Evolutionary conservation across 164 flowering plant species (phyloP).

Genomic region (Aristolochia californica): DNA sequence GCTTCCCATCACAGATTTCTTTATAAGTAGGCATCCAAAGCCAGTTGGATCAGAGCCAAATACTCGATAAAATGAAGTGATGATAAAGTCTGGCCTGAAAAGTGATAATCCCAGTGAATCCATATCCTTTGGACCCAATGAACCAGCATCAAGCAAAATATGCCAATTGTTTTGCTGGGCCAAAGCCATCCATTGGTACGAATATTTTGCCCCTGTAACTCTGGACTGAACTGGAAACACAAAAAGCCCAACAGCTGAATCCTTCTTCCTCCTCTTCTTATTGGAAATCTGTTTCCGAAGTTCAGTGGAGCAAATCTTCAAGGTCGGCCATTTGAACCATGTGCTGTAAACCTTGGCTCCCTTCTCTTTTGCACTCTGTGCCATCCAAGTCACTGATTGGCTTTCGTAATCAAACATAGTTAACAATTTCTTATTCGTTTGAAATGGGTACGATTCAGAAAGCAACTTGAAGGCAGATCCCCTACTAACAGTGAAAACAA

Average conservation of each 20-base stretch:
- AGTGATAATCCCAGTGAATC: conserved; percentile 83
- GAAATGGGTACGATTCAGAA: conserved; percentile 79
- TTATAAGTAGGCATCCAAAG: conserved; percentile 75
- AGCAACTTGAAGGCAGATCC: conserved; percentile 77
- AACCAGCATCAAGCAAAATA: conserved; percentile 78
- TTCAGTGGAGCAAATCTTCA: conserved; percentile 41
- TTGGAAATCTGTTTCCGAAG: conserved; percentile 39
- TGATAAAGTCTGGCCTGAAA: conserved; percentile 75
- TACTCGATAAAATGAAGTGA: conserved; percentile 73
- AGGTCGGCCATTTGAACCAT: conserved; percentile 68
- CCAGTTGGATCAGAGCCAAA: conserved; percentile 89
- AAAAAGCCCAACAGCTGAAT: conserved; percentile 55
- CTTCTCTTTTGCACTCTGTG: conserved; percentile 50
- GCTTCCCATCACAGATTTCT: conserved; percentile 65
- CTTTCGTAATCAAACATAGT: conserved; percentile 76
- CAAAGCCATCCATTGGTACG: conserved; percentile 83
- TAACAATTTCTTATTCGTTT: conserved; percentile 45
- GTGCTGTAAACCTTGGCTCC: conserved; percentile 58
- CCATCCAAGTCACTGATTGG: conserved; percentile 66
- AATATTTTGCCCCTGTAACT: conserved; percentile 68
- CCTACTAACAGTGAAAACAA: conserved; percentile 75
- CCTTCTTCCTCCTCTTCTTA: conserved; percentile 45
- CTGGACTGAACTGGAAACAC: conserved; percentile 91
- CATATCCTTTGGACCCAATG: conserved; percentile 92
- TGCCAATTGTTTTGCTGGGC: conserved; percentile 93